Evolutionary conservation across 305 asterid genomes (phyloP).

Genomic region (Plantago coronopus): DNA sequence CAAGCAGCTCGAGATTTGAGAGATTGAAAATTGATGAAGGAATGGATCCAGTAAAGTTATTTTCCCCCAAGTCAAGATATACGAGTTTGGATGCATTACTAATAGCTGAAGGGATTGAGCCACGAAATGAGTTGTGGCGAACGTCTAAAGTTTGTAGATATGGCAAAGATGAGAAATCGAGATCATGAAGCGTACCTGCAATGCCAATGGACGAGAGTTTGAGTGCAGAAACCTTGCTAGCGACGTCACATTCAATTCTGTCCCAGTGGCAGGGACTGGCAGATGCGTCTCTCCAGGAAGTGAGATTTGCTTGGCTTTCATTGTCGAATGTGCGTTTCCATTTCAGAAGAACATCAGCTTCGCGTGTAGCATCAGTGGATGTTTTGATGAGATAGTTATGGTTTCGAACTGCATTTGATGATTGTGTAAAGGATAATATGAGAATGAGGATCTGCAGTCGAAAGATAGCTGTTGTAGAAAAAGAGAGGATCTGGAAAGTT

Average conservation of each 20-base stretch:
- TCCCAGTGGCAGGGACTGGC: slow-evolving; percentile 24
- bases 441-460: too few species aligned
- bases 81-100: slow-evolving; percentile 15
- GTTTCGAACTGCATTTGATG: too few species aligned
- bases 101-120: slow-evolving; percentile 23
- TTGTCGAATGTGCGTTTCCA: slow-evolving; percentile 35
- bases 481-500: too few species aligned
- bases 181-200: slow-evolving; percentile 23
- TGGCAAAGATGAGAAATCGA: slow-evolving; percentile 25
- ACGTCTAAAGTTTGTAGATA: slow-evolving; percentile 12
- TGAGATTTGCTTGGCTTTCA: slow-evolving; percentile 18
- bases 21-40: slow-evolving; percentile 14
- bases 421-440: too few species aligned
- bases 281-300: slow-evolving; percentile 21
- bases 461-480: too few species aligned
- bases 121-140: slow-evolving; percentile 15
- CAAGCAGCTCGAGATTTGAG: neutral
- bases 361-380: neutral
- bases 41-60: slow-evolving; percentile 15
- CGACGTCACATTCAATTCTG: slow-evolving; percentile 26
- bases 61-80: slow-evolving; percentile 1
- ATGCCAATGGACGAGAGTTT: slow-evolving; percentile 22
- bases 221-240: slow-evolving; percentile 20
- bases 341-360: slow-evolving; percentile 19
- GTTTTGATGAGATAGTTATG: too few species aligned